These are phyloP conservation scores for Solanum ossicruentum DNA, from an alignment of 257 asterid genomes.

Conservation along the genomic window DNA sequence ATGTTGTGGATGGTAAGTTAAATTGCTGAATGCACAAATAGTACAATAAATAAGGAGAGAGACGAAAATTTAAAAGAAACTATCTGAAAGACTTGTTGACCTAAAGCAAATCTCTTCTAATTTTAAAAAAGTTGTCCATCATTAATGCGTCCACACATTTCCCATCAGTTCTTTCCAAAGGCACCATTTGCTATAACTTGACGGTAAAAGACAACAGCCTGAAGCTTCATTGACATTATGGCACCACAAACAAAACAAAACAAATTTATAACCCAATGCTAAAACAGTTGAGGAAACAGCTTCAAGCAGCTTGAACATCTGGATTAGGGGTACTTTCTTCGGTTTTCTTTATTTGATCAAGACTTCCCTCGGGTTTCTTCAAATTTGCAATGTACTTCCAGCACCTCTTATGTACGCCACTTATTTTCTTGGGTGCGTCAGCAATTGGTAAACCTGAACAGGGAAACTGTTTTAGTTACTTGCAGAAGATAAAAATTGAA, in stretches of 20 bases:
- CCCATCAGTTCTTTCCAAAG: background rate
- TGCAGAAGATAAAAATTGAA: conserved; percentile 10
- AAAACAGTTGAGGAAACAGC: background rate
- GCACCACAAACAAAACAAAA: background rate
- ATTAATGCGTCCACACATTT: background rate
- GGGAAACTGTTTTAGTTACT: conserved; percentile 4
- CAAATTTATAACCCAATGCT: background rate
- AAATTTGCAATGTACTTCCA: conserved; percentile 62
- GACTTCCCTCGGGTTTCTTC: conserved; percentile 18
- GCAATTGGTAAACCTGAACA: conserved; percentile 27
- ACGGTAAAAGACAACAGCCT: background rate
- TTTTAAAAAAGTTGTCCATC: background rate
- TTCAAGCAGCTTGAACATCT: conserved; percentile 35
- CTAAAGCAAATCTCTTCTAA: background rate
- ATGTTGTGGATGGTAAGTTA: background rate
- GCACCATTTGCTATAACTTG: background rate
- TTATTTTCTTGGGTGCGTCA: conserved; percentile 86
- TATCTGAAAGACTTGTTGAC: background rate
- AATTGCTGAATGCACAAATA: background rate
- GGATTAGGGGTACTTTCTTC: conserved; percentile 24
- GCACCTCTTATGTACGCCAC: conserved; percentile 94
- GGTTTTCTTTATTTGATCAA: conserved; percentile 7
- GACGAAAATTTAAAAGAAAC: background rate
- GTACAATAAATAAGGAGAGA: background rate
- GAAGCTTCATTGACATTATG: background rate